Base-by-base conservation (phyloP, 345 rosid genomes). In the Toxicodendron radicans region DNA sequence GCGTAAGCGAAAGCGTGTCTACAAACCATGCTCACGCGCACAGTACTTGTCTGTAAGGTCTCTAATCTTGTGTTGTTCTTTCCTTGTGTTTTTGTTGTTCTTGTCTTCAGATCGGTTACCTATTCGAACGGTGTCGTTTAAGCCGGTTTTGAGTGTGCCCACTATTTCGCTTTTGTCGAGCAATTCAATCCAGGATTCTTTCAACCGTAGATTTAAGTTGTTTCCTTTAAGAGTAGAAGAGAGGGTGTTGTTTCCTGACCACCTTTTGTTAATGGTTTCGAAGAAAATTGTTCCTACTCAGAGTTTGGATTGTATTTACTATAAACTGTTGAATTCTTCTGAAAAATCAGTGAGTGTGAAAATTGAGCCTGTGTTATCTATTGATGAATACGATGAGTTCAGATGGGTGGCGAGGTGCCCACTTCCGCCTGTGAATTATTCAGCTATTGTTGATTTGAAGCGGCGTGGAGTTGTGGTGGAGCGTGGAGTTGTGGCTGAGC, bases 241-340 rank as follows among this genome's bases (percentile, higher is more conserved):
- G 76, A 82, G 88, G 74, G 90, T 93, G n/a, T 78, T 86, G 76
- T 86, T 95, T 46, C 98, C 97, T 1, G 97, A 93, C 83, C 97
- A 93, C 54, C 33, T 90, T n/a, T 58, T 96, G 73, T 79, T 96
- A 14, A 78, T 93, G 75, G 81, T 88, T 0, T 79, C 96, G 4
- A 69, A 7, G 8, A 78, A 76, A 74, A 67, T 87, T 32, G 69
- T 68, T 24, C 63, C 16, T 13, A 21, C 58, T 56, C 85, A 74
- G 24, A 73, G 73, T 10, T 61, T 93, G 62, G 85, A 88, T 33
- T 96, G 99, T 74, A 87, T 92, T 58, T 96, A 93, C 71, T 79
- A 75, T 66, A 66, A 54, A 64, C 27, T 38, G 27, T 48, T 13
- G 10, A 70, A 23, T 53, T 66, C 49, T 46, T 64, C 76, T 16